Base-by-base conservation (phyloP, 805 yeast genomes). In the Kodamaea neixiangensis region DNA sequence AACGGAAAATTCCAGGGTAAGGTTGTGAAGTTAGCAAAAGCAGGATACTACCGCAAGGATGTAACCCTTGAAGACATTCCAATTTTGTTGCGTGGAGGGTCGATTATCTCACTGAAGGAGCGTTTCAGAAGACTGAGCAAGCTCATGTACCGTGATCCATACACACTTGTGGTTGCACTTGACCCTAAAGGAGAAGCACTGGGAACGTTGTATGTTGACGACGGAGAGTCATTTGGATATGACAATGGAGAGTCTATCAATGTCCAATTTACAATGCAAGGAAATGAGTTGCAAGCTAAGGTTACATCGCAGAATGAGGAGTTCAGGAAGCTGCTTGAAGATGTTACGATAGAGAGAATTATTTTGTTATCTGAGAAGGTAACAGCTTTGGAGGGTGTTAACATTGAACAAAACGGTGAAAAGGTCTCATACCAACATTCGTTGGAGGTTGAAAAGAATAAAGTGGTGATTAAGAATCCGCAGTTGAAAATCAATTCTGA, bases 61-160 rank as follows among this genome's bases (percentile, higher is more conserved):
- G 71, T 65, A 2, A 75, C 80, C 2, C 65, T 92, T 46, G 69
- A 76, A 4, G 82, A 81, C 46, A 80, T 89, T 14, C 97, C 98
- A 0, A 75, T 88, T 42, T 79, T 79, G 25, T 67, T 87, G 14
- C 82, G 83, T 60, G 94, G 96, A n/a, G 98, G 98, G 0, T 77
- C 84, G 31, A 79, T 93, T 11, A 63, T 87, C 19, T 73, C 86
- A 13, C 78, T 82, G 34, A 86, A 85, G 54, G 87, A 84, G 46
- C 79, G 96, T 56, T 79, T 83, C 56, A 82, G 99, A 64, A 80
- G 98, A 56, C 87, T 96, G 0, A 70, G 96, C 2, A 82, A 77
- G 62, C 70, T 88, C 54, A 89, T 87, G 93, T 71, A 64, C 20
- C 69, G 77, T 55, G 98, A 92, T 64, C 97, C 97, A 3, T 89